Evolutionary conservation across 2,329 filamentous ascomycete genomes (phyloP), one percentile per base, ranked within the genome.

Genomic region (Fusarium begoniae): DNA sequence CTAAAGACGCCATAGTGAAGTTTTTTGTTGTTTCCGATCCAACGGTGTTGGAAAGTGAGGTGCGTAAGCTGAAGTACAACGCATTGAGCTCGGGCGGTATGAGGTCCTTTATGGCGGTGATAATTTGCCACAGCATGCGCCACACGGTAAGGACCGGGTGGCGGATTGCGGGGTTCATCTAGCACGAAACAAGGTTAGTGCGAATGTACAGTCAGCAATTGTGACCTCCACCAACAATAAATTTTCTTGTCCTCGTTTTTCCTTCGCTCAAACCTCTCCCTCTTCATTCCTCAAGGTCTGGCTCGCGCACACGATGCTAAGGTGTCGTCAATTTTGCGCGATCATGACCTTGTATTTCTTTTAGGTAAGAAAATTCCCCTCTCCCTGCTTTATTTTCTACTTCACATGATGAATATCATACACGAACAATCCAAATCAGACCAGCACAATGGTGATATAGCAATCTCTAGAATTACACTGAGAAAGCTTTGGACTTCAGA

Each of bases 391-490:
- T 48, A 35, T 58, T 38, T 40, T 37, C 45, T 71, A 59, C 66
- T 70, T 79, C 74, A 72, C 67, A 72, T 81, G 82, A 84, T 83
- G 82, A 81, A 75, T 63, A 77, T 56, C 70, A 75, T 75, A 75
- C 81, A 82, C 82, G 87, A 90, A 89, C 88, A 90, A 90, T 90
- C 88, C 88, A 90, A 90, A 83, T 87, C 88, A 87, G 87, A 90
- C 88, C 82, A 84, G 79, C 78, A 55, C 80, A 83, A 85, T 90
- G 89, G 88, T 88, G 88, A 89, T 81, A 43, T 76, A 78, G 70
- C 73, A 82, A 80, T 82, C 82, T 83, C 83, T 86, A 87, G 83
- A 87, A 87, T 85, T 86, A 87, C 83, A 78, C 88, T 90, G 88
- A 90, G 85, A 87, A 86, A 78, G 74, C 75, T 76, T 64, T 76